These are phyloP conservation scores for Mimosa bimucronata DNA, from an alignment of 306 rosid genomes.

Conservation along the genomic window DNA sequence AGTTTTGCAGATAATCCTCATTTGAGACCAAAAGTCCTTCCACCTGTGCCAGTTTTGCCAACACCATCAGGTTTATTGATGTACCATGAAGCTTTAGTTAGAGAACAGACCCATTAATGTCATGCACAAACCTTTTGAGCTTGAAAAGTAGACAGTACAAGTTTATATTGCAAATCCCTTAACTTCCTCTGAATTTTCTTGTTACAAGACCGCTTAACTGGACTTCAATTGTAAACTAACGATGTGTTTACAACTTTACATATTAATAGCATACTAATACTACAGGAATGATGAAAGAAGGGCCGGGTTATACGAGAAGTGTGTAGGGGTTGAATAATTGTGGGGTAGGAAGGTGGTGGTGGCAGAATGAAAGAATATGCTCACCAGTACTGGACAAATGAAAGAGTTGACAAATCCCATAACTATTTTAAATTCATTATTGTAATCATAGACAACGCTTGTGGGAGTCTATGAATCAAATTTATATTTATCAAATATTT, in stretches of 20 bases:
- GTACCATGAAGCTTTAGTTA: not conserved
- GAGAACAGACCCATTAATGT: not conserved
- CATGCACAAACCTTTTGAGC: not conserved
- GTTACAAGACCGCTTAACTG: not conserved
- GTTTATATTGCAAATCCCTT: not conserved
- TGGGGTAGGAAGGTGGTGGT: too few species aligned
- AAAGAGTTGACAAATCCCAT: not conserved
- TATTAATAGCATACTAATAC: not conserved
- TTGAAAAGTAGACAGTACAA: not conserved
- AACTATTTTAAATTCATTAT: not conserved
- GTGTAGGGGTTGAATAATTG: too few species aligned
- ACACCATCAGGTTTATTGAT: conserved; percentile 43
- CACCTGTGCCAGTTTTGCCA: conserved; percentile 45
- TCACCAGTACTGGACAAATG: too few species aligned
- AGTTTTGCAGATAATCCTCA: conserved; percentile 34
- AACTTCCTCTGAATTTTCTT: not conserved
- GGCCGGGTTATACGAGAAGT: too few species aligned
- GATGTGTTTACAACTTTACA: not conserved
- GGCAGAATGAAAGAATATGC: too few species aligned
- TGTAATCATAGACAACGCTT: not conserved
- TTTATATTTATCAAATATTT: not conserved
- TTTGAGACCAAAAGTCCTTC: not conserved
- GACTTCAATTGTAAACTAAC: not conserved
- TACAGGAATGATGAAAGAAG: not conserved
- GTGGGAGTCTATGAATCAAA: not conserved